These are phyloP conservation scores for Exsudoporus frostii DNA, from an alignment of 768 basidiomycete genomes.

Conservation along the genomic window DNA sequence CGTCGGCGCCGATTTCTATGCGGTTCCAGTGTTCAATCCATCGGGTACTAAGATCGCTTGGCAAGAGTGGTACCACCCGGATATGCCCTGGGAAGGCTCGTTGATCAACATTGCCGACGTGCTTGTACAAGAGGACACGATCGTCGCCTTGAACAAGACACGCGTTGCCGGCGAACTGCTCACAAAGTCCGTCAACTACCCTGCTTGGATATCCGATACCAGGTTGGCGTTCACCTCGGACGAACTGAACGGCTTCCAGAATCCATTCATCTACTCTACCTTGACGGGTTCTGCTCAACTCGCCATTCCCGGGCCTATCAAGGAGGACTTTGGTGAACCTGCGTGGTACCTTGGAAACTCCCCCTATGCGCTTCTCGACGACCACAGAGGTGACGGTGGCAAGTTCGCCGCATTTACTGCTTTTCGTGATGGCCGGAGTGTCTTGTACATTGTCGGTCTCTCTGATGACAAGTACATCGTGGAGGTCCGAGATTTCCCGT, in stretches of 20 bases:
- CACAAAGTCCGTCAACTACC: constrained; percentile 54
- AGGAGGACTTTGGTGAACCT: constrained; percentile 56
- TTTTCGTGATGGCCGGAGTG: constrained; percentile 31
- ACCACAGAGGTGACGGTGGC: constrained; percentile 16
- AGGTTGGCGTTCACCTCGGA: constrained; percentile 64
- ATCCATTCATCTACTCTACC: constrained; percentile 58
- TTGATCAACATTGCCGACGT: constrained; percentile 55
- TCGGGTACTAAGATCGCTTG: constrained; percentile 58
- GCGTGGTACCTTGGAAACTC: constrained; percentile 52
- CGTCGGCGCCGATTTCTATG: constrained; percentile 71
- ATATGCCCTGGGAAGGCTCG: constrained; percentile 72
- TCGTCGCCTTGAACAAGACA: constrained; percentile 36
- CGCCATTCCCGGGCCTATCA: constrained; percentile 37
- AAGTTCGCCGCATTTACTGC: constrained; percentile 31
- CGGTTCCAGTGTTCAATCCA: constrained; percentile 54
- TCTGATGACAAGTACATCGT: constrained; percentile 21
- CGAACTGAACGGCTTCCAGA: constrained; percentile 55
- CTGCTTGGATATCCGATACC: constrained; percentile 56
- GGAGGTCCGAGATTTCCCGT: constrained; percentile 33
- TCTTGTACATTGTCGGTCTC: constrained; percentile 34
- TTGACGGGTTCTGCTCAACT: constrained; percentile 27
- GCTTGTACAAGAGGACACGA: constrained; percentile 21
- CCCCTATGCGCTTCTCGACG: constrained; percentile 46
- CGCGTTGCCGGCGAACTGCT: constrained; percentile 51
- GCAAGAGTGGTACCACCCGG: constrained; percentile 66